A percentile compares a stretch with the other conserved stretches of the same genome.
These are phyloP conservation scores for Barbarea vulgaris DNA, from an alignment of 345 rosid genomes.

Conservation along the genomic window DNA sequence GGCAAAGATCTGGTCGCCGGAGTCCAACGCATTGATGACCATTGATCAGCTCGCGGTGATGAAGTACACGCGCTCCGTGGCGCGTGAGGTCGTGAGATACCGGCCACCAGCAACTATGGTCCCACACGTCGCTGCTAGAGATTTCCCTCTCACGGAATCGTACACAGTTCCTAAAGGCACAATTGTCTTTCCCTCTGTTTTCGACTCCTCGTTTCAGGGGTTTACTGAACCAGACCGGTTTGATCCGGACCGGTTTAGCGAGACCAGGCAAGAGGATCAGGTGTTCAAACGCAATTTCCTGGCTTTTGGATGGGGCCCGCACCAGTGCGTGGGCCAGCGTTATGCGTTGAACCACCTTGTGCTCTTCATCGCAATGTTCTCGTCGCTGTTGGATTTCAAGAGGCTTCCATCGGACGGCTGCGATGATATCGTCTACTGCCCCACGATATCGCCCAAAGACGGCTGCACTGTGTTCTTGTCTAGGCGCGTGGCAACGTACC, in stretches of 20 bases:
- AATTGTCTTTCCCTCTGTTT: slow-evolving; percentile 79
- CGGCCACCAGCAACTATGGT: slow-evolving; percentile 84
- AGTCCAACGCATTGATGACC: slow-evolving; percentile 55
- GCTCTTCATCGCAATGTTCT: slow-evolving; percentile 75
- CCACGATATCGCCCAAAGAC: slow-evolving; percentile 84
- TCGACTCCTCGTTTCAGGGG: slow-evolving; percentile 84
- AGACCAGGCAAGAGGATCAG: slow-evolving; percentile 61
- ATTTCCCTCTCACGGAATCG: slow-evolving; percentile 64
- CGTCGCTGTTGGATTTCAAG: slow-evolving; percentile 59
- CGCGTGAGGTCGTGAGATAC: slow-evolving; percentile 80
- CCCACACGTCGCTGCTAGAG: slow-evolving; percentile 73
- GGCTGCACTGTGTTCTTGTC: slow-evolving; percentile 66
- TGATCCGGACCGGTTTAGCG: slow-evolving; percentile 78
- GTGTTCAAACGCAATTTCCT: slow-evolving; percentile 57
- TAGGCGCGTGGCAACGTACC: slow-evolving; percentile 50
- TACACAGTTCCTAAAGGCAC: slow-evolving; percentile 83
- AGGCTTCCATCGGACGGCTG: slow-evolving; percentile 61
- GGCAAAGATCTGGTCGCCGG: slow-evolving; percentile 70
- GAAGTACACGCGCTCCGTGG: slow-evolving; percentile 85
- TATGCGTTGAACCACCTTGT: slow-evolving; percentile 81
- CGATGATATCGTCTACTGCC: slow-evolving; percentile 70
- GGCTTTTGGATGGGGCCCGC: slow-evolving; percentile 85
- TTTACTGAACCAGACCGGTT: slow-evolving; percentile 68
- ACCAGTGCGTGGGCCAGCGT: slow-evolving; percentile 92
- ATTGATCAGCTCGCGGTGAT: slow-evolving; percentile 65